Evolutionary conservation across 2,329 filamentous ascomycete genomes (phyloP), one percentile per base, ranked within the genome.

Genomic region (Fusarium sp.): DNA sequence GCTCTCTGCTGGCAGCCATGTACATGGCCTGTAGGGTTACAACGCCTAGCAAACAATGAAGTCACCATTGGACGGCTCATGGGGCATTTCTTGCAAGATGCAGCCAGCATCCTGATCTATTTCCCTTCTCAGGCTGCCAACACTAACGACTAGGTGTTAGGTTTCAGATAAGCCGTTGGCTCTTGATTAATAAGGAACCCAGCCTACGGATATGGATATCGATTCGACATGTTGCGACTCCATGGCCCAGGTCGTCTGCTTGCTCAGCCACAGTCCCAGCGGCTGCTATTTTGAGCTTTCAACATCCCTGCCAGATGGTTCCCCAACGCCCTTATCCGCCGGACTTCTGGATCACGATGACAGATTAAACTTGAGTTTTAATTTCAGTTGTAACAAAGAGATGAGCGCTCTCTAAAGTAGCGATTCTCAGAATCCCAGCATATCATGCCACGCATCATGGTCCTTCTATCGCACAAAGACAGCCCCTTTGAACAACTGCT

Each of bases 251-350:
- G 47, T 60, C 28, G 51, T 60, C 31, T 41, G 30, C 60, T 62
- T 30, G 51, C 65, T 72, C 48, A 74, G 73, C 73, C 73, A 75
- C 67, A 61, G 36, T 67, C 67, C 58, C 60, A 48, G 23, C 23
- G 23, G 43, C 60, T 68, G 34, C 71, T 75, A 75, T 75, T 75
- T 72, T 60, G 51, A 61, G 62, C 62, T 30, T 16, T 40, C 6
- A 57, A 52, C 27, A 27, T 57, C 30, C 55, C 9, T 40, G 18
- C 47, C 23, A 4, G 23, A 5, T 23, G 23, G 23, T 23, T 23
- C 23, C 4, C 23, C 23, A 23, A 23, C 23, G 23, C 4, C 23
- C 23, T 23, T 23, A 23, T 23, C 46, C 13, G 7, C 37, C 23
- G 44, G 18, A 31, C 23, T 23, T 23, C 3, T 23, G 4, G 23